Percentiles rank a stretch among this genome's conserved stretches.
These are phyloP conservation scores for Periconia sp. DNA, from an alignment of 2,329 filamentous ascomycete genomes.

Conservation along the genomic window DNA sequence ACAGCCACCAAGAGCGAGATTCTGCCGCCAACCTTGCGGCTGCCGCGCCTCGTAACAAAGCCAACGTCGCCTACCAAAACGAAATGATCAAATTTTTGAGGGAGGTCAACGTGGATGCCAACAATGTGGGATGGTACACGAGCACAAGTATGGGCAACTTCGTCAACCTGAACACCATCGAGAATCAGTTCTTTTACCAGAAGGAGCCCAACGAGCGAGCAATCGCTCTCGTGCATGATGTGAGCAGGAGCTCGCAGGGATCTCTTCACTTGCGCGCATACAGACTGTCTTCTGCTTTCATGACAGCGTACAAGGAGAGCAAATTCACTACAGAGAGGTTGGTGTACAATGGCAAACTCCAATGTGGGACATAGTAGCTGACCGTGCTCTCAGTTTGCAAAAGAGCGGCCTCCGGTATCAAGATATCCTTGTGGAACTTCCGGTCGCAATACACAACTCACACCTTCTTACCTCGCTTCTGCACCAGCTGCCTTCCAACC, in stretches of 20 bases:
- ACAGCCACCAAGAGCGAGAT: slow-evolving; percentile 37
- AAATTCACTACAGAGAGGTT: slow-evolving; percentile 98
- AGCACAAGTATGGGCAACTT: slow-evolving; percentile 99
- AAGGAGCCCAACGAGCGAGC: slow-evolving; percentile 85
- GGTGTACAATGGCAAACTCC: slow-evolving; percentile 63
- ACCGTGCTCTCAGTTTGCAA: slow-evolving; percentile 66
- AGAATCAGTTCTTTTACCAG: slow-evolving; percentile 98
- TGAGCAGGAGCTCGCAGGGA: slow-evolving; percentile 91
- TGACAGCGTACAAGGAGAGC: slow-evolving; percentile 90
- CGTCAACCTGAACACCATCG: slow-evolving; percentile 89
- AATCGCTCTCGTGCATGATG: slow-evolving; percentile 89
- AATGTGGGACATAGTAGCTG: slow-evolving; percentile 3
- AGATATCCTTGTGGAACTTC: slow-evolving; percentile 89
- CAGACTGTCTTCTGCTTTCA: slow-evolving; percentile 82
- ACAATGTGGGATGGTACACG: slow-evolving; percentile 98
- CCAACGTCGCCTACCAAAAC: slow-evolving; percentile 82
- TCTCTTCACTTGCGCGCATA: slow-evolving; percentile 88
- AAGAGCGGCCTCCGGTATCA: slow-evolving; percentile 92
- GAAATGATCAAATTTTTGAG: slow-evolving; percentile 97
- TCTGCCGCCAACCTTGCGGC: slow-evolving; percentile 65
- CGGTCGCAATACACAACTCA: slow-evolving; percentile 90
- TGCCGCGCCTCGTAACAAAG: slow-evolving; percentile 87
- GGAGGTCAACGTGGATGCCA: slow-evolving; percentile 97
- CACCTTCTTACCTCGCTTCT: slow-evolving; percentile 94
- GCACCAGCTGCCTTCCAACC: slow-evolving; percentile 79